Conservation (phyloP, 78 protist species). For the Guillardia theta region DNA sequence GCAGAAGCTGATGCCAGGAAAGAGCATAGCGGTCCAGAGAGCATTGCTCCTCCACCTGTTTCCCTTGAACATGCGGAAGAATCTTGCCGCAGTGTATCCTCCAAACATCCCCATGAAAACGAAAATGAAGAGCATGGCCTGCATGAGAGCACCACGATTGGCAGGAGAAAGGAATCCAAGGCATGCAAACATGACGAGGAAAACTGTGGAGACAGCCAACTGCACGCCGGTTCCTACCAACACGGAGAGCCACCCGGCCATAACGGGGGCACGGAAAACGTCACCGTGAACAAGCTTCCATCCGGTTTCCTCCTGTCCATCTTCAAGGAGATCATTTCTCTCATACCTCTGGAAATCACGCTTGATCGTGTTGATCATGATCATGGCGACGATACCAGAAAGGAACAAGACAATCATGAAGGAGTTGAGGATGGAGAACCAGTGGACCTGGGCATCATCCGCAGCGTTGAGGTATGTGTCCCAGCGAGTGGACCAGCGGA, state of each 20-base stretch:
- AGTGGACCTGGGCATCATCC: slow-evolving; percentile 85
- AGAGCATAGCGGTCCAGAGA: slow-evolving; percentile 7
- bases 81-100: slow-evolving; percentile 85
- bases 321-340: slow-evolving; percentile 51
- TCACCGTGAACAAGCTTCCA: slow-evolving; percentile 98
- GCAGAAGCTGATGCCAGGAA: slow-evolving; percentile 69
- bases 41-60: not conserved
- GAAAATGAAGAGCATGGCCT: slow-evolving; percentile 83
- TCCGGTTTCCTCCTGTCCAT: slow-evolving; percentile 63
- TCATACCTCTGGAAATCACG: not conserved
- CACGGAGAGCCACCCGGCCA: slow-evolving; percentile 52
- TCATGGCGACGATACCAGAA: slow-evolving; percentile 55
- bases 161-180: slow-evolving; percentile 97
- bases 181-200: slow-evolving; percentile 83
- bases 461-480: slow-evolving; percentile 81
- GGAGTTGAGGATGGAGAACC: slow-evolving; percentile 95
- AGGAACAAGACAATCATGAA: slow-evolving; percentile 88
- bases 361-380: slow-evolving; percentile 1
- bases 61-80: slow-evolving; percentile 79
- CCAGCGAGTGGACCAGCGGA: slow-evolving; percentile 93
- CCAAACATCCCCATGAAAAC: slow-evolving; percentile 86
- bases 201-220: slow-evolving; percentile 56
- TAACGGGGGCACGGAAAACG: slow-evolving; percentile 92
- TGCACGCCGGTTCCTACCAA: slow-evolving; percentile 87
- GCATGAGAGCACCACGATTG: slow-evolving; percentile 85